Evolutionary conservation across 139 green algal genomes (phyloP).

Genomic region (Volvox reticuliferus): DNA sequence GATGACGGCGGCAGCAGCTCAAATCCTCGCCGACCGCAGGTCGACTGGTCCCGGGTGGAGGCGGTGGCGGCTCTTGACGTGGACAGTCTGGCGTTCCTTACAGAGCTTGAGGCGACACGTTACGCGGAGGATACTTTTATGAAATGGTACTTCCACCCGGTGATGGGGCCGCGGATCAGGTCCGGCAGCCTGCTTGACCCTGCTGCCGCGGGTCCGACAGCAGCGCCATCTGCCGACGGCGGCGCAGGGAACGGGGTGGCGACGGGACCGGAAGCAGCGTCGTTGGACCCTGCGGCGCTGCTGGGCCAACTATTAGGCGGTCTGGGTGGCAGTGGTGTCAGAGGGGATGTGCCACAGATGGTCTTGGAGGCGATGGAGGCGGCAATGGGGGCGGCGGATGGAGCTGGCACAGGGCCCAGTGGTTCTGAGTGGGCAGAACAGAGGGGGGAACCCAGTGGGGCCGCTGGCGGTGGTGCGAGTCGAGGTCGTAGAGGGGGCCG

Average conservation of each 20-base stretch:
- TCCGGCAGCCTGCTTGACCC: slow-evolving; percentile 18
- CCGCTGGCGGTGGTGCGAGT: neutral
- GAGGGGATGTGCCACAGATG: neutral
- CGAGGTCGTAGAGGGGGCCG: neutral
- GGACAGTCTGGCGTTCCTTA: slow-evolving; percentile 5
- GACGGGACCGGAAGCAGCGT: neutral
- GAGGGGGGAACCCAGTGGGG: neutral
- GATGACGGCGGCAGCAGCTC: neutral
- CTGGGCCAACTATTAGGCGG: neutral
- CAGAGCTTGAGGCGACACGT: slow-evolving; percentile 17
- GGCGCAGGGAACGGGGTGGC: neutral
- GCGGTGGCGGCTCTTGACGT: slow-evolving; percentile 2
- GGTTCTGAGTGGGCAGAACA: neutral
- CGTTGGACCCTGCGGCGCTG: slow-evolving; percentile 1
- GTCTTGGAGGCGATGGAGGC: slow-evolving; percentile 22
- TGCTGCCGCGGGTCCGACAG: neutral
- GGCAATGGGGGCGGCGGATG: neutral
- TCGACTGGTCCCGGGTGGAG: slow-evolving; percentile 21
- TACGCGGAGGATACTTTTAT: slow-evolving; percentile 35
- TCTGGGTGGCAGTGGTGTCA: neutral
- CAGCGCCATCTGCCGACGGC: neutral
- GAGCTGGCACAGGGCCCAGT: neutral
- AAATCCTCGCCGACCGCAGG: neutral
- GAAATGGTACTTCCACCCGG: slow-evolving; percentile 46
- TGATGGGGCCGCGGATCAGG: slow-evolving; percentile 32